phyloP scores from a whole-genome alignment of 164 flowering plant genomes.

The Nymphaea thermarum region DNA sequence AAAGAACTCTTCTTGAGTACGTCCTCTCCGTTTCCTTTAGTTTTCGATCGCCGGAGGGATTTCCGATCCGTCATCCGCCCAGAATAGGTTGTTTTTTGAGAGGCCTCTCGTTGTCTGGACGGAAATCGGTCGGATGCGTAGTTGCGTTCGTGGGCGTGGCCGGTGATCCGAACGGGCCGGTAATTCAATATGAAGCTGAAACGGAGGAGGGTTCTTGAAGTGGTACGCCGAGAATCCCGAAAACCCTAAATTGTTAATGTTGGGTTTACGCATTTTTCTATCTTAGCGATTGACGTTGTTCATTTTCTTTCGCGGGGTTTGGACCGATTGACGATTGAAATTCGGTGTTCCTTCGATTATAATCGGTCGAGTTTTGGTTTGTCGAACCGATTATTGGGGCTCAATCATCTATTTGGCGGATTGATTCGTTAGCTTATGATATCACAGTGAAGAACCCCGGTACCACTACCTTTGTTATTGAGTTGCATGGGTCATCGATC shows the following conservation, averaged over 20 bases:
- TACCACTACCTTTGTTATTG: too few relatives aligned
- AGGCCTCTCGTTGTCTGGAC: too few relatives aligned
- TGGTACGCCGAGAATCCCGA: slow-evolving; percentile 24
- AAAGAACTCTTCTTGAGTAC: too few relatives aligned
- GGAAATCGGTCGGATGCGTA: too few relatives aligned
- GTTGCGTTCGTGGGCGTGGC: too few relatives aligned
- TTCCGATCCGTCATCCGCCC: too few relatives aligned
- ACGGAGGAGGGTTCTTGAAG: slow-evolving; percentile 46
- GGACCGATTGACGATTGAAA: neutral
- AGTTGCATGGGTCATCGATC: too few relatives aligned
- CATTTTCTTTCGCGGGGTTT: neutral
- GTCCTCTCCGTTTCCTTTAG: too few relatives aligned
- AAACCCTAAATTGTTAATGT: neutral
- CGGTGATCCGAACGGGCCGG: neutral
- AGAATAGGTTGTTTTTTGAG: too few relatives aligned
- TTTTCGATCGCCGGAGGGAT: too few relatives aligned
- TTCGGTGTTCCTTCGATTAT: neutral
- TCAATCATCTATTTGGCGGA: neutral
- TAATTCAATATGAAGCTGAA: slow-evolving; percentile 39
- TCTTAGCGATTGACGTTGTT: neutral
- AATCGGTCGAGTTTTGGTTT: neutral
- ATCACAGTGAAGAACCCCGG: too few relatives aligned
- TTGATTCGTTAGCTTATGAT: neutral
- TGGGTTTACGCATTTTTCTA: neutral
- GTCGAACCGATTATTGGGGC: neutral